These are phyloP conservation scores for Medicago arabica DNA, from an alignment of 306 rosid species.

Conservation along the genomic window DNA sequence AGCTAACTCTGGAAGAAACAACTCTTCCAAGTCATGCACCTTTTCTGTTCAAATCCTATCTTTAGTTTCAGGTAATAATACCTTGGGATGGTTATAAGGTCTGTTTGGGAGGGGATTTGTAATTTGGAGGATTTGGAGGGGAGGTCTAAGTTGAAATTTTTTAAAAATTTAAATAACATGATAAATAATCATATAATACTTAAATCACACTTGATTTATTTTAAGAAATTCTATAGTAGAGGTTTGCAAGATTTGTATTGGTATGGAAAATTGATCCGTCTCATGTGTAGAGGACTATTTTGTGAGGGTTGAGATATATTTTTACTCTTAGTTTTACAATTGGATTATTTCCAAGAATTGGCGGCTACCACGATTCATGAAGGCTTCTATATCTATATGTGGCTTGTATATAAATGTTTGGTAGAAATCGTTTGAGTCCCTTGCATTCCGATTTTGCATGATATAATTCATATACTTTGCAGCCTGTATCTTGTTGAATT, in stretches of 20 bases:
- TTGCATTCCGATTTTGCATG: not conserved
- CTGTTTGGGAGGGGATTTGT: too few relatives aligned
- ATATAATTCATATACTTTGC: constrained; percentile 1
- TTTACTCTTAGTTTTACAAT: not conserved
- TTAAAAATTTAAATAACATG: not conserved
- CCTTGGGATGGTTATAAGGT: too few relatives aligned
- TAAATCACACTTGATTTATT: too few relatives aligned
- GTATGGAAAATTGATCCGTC: not conserved
- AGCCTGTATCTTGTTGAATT: not conserved
- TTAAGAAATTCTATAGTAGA: too few relatives aligned
- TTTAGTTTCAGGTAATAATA: too few relatives aligned
- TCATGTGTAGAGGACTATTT: constrained; percentile 23
- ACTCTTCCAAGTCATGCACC: not conserved
- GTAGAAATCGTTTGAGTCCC: not conserved
- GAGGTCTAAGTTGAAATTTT: not conserved
- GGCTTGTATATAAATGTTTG: not conserved
- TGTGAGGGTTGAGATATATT: constrained; percentile 55
- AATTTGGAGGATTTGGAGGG: too few relatives aligned
- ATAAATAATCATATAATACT: too few relatives aligned
- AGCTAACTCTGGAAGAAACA: not conserved
- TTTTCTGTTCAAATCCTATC: too few relatives aligned
- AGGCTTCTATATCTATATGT: not conserved
- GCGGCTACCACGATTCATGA: too few relatives aligned
- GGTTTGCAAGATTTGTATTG: not conserved
- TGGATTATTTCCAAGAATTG: not conserved